Evolutionary conservation across 768 basidiomycete genomes (phyloP).

Genomic region (Suillus ampliporus): DNA sequence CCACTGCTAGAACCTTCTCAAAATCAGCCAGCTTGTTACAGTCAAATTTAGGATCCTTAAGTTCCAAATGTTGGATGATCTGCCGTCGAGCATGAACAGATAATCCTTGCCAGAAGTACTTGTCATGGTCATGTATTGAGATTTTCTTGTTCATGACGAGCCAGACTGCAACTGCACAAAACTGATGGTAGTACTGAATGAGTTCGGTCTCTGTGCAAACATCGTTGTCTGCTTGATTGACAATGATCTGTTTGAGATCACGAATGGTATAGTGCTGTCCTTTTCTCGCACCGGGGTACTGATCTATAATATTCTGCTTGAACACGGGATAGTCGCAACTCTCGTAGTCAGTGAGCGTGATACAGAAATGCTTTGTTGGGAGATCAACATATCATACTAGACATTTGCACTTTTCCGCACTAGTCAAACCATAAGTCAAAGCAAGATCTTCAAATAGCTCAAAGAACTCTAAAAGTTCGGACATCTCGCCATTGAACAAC

Average conservation of each 20-base stretch:
- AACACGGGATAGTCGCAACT: conserved; percentile 5
- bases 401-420: conserved; percentile 12
- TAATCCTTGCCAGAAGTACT: conserved; percentile 7
- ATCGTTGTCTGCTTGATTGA: neutral
- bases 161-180: neutral
- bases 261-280: conserved; percentile 3
- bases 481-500: neutral
- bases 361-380: conserved; percentile 1
- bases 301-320: neutral
- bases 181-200: neutral
- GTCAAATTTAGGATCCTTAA: neutral
- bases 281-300: conserved; percentile 12
- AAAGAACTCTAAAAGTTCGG: neutral
- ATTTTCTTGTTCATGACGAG: conserved; percentile 13
- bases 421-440: neutral
- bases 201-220: conserved; percentile 12
- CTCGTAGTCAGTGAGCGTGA: conserved; percentile 8
- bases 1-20: neutral
- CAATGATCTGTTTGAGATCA: neutral
- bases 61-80: neutral
- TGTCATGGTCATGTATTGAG: neutral
- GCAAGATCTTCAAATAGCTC: conserved; percentile 12
- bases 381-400: neutral
- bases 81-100: neutral
- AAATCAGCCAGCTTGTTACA: neutral